Evolutionary conservation across 192 early-diverging fungal species (phyloP).

Genomic region (Gonapodya prolifera): DNA sequence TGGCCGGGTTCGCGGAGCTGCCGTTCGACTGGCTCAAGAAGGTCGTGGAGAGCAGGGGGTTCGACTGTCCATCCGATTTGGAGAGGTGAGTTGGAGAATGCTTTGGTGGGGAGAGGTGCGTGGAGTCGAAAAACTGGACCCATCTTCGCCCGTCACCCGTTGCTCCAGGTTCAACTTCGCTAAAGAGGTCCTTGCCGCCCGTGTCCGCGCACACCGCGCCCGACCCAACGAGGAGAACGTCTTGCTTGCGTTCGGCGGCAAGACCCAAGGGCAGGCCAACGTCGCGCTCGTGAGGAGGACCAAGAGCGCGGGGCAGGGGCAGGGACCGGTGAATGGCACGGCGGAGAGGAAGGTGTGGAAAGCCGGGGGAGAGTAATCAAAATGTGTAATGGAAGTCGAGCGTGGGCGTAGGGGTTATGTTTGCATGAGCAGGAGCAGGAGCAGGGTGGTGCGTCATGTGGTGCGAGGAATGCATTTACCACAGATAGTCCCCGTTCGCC

Average conservation of each 20-base stretch:
- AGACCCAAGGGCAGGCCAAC: slow-evolving; percentile 16
- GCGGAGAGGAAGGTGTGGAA: not conserved
- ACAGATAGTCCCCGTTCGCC: no score
- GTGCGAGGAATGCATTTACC: no score
- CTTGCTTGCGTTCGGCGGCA: slow-evolving; percentile 36
- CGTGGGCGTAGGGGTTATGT: no score
- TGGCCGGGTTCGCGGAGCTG: slow-evolving; percentile 32
- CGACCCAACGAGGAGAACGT: slow-evolving; percentile 38
- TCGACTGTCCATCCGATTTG: slow-evolving; percentile 41
- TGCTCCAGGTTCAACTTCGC: slow-evolving; percentile 33
- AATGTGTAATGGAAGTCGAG: no score
- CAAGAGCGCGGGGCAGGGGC: not conserved
- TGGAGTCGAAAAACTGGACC: not conserved
- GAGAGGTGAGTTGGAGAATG: slow-evolving; percentile 25
- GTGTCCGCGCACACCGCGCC: slow-evolving; percentile 15
- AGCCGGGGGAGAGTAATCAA: not conserved
- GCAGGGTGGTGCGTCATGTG: no score
- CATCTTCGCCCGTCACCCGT: not conserved
- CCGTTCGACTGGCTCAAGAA: slow-evolving; percentile 52
- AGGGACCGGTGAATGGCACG: not conserved
- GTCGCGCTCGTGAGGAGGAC: slow-evolving; percentile 50
- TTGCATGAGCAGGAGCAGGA: no score
- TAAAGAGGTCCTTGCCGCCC: slow-evolving; percentile 33
- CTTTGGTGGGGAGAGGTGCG: not conserved
- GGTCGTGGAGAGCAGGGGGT: slow-evolving; percentile 35